Evolutionary conservation across 208 protist species (phyloP).

Genomic region (Trypanosoma grayi): DNA sequence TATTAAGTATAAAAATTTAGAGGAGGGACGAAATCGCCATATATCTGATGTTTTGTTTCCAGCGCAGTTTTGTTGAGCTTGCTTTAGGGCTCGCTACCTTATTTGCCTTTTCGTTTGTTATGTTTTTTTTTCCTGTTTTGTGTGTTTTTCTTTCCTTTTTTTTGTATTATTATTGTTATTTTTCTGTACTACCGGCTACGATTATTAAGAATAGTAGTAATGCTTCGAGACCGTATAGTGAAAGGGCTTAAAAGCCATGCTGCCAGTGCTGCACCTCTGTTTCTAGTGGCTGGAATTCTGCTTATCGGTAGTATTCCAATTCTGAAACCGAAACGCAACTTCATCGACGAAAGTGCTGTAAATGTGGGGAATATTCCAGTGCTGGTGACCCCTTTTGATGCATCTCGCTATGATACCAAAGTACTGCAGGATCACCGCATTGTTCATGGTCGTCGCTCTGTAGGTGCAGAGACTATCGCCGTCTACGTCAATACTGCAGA

Average conservation of each 20-base stretch:
- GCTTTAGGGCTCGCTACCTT: no score
- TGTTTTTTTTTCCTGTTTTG: not conserved
- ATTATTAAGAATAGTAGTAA: slow-evolving; percentile 7
- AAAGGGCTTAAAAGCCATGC: slow-evolving; percentile 33
- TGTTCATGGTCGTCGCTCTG: slow-evolving; percentile 55
- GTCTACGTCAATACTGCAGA: slow-evolving; percentile 58
- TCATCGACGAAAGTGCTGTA: slow-evolving; percentile 66
- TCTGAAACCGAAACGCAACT: slow-evolving; percentile 22
- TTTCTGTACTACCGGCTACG: no score
- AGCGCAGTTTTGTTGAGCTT: not conserved
- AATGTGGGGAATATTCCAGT: slow-evolving; percentile 24
- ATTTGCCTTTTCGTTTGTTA: slow-evolving; percentile 7
- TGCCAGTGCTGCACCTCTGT: slow-evolving; percentile 34
- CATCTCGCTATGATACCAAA: slow-evolving; percentile 11
- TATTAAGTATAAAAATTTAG: not conserved
- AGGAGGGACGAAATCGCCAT: no score
- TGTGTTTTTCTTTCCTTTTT: not conserved
- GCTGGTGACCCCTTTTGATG: not conserved
- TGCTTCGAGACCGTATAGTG: slow-evolving; percentile 28
- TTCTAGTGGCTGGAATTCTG: slow-evolving; percentile 38
- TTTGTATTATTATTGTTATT: slow-evolving; percentile 14
- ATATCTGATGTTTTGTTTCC: not conserved
- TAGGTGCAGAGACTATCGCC: slow-evolving; percentile 59
- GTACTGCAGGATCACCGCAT: slow-evolving; percentile 31
- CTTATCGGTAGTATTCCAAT: slow-evolving; percentile 43